Percentiles rank a stretch among this genome's conserved stretches.
These are phyloP conservation scores for Hymenoscyphus fructigenus DNA, from an alignment of 2,329 filamentous ascomycete species.

Conservation along the genomic window DNA sequence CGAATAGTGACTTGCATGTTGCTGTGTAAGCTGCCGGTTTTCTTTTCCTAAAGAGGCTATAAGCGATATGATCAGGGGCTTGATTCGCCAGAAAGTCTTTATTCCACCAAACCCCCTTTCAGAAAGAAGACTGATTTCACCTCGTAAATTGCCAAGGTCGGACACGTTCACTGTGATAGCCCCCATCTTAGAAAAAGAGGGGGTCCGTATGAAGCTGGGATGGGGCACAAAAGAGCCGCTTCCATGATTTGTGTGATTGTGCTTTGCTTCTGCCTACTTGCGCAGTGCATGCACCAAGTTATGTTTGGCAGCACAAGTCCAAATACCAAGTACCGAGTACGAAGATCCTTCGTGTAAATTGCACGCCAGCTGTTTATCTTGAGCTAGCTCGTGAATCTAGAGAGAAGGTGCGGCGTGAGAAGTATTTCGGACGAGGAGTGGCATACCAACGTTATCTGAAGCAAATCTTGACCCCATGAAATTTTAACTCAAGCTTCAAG, in stretches of 20 bases:
- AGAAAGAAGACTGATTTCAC: neutral
- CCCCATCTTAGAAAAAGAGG: neutral
- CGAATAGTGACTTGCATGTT: neutral
- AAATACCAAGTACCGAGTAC: neutral
- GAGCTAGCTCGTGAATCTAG: neutral
- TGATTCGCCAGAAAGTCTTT: neutral
- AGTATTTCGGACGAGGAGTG: neutral
- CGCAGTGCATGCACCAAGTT: constrained; percentile 9
- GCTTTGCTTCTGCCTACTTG: neutral
- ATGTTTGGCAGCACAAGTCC: neutral
- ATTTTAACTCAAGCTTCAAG: neutral
- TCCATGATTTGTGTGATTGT: neutral
- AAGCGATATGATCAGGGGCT: neutral
- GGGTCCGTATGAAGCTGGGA: neutral
- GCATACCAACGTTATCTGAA: neutral
- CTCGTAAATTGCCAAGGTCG: neutral
- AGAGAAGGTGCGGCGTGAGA: neutral
- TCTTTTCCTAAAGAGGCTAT: neutral
- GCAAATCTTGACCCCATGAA: neutral
- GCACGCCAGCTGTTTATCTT: neutral
- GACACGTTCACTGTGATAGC: neutral
- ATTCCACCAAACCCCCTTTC: too few species aligned
- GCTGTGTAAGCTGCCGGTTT: neutral
- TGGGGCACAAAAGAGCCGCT: constrained; percentile 3
- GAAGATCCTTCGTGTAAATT: neutral